Evolutionary conservation across 2,329 filamentous ascomycete genomes (phyloP).

Genomic region (Trichoderma cornu-damae): DNA sequence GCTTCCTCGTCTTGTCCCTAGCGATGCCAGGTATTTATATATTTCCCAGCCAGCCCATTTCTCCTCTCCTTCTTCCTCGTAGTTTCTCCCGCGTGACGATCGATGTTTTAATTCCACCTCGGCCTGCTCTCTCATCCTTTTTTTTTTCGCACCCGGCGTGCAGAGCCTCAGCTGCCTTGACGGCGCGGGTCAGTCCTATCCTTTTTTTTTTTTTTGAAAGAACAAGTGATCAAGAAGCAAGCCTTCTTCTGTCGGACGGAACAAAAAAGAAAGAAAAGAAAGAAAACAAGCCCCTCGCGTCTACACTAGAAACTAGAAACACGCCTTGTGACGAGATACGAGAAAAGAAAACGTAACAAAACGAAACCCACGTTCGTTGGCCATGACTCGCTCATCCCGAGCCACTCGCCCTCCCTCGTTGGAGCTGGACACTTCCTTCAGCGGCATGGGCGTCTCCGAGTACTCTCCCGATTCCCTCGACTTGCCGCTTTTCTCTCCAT

Average conservation of each 20-base stretch:
- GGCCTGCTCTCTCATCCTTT: not conserved
- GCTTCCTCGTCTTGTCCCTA: not conserved
- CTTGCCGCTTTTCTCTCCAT: slow-evolving; percentile 5
- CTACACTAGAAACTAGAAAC: not conserved
- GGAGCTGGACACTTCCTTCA: slow-evolving; percentile 8
- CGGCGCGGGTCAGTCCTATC: slow-evolving; percentile 14
- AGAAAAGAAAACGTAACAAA: not conserved
- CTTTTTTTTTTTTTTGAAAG: too few species aligned
- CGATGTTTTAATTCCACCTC: not conserved
- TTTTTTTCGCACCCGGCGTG: slow-evolving; percentile 17
- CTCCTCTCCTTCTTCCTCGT: not conserved
- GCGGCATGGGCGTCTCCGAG: not conserved
- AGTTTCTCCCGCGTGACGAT: not conserved
- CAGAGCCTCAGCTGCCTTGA: slow-evolving; percentile 19
- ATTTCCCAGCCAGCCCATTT: not conserved
- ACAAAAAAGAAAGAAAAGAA: too few species aligned
- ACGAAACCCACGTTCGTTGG: not conserved
- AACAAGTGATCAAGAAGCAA: slow-evolving; percentile 5
- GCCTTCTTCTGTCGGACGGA: slow-evolving; percentile 7
- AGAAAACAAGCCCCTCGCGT: too few species aligned
- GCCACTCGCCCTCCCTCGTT: slow-evolving; percentile 9
- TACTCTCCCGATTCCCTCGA: not conserved
- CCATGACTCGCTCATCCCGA: slow-evolving; percentile 14
- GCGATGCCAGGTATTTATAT: slow-evolving; percentile 1
- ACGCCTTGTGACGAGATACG: not conserved